phyloP scores from a whole-genome alignment of 495 filamentous ascomycete genomes.

The Penicillium tannophilum region DNA sequence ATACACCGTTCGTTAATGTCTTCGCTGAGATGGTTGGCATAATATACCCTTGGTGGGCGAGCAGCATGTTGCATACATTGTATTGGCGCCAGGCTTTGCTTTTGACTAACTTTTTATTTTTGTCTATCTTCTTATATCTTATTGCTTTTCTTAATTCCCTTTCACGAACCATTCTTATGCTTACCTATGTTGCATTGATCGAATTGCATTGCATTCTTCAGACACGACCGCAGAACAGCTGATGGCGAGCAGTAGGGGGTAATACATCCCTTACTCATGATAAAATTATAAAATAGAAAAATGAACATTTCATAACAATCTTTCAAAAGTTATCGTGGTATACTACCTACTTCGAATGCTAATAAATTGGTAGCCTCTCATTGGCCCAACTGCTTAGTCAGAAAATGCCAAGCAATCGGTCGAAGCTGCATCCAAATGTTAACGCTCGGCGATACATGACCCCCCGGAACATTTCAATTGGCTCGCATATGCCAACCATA shows the following conservation, averaged over 20 bases:
- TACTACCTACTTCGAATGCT: neutral
- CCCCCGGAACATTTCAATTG: conserved; percentile 25
- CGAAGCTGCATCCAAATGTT: conserved; percentile 16
- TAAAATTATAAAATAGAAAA: neutral
- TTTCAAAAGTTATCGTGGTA: neutral
- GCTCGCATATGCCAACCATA: conserved; percentile 26
- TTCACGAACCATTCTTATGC: neutral
- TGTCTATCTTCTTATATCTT: conserved; percentile 5
- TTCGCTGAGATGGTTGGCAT: conserved; percentile 33
- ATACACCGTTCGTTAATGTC: conserved; percentile 20
- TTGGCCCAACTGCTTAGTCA: conserved; percentile 15
- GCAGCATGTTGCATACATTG: conserved; percentile 23
- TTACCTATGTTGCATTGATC: neutral
- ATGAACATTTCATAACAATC: neutral
- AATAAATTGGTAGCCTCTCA: conserved; percentile 6
- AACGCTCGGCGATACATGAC: neutral
- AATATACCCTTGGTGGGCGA: conserved; percentile 36
- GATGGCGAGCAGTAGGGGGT: neutral
- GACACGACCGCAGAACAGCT: neutral
- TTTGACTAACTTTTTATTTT: conserved; percentile 11
- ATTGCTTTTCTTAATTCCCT: neutral
- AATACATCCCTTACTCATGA: neutral
- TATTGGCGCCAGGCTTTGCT: conserved; percentile 25
- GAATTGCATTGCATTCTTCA: neutral
- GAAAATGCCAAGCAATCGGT: conserved; percentile 13